A percentile compares a stretch with the other conserved stretches of the same genome.
These are phyloP conservation scores for Chytriomyces confervae DNA, from an alignment of 192 early-diverging fungal species.

Conservation along the genomic window DNA sequence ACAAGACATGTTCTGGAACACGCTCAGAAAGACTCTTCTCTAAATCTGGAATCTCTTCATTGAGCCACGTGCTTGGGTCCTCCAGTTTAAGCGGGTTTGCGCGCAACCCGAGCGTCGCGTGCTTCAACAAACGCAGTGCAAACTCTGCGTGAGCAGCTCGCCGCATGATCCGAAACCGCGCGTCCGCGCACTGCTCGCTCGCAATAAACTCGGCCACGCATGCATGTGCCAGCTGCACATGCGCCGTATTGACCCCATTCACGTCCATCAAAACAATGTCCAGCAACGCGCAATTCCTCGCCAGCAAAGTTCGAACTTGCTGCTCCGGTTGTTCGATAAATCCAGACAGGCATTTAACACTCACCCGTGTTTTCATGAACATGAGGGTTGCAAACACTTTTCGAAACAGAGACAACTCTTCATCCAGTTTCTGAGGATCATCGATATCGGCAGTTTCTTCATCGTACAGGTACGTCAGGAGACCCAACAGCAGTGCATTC, in stretches of 20 bases:
- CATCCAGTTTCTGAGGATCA: no score
- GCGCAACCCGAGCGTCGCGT: background rate
- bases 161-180: slow-evolving; percentile 4
- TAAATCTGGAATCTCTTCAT: slow-evolving; percentile 33
- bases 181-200: background rate
- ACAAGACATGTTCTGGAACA: slow-evolving; percentile 18
- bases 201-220: slow-evolving; percentile 12
- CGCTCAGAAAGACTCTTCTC: slow-evolving; percentile 1
- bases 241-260: background rate
- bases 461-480: slow-evolving; percentile 11
- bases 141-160: slow-evolving; percentile 4
- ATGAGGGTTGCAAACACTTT: slow-evolving; percentile 9
- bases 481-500: background rate
- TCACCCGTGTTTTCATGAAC: slow-evolving; percentile 11
- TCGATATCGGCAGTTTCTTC: background rate
- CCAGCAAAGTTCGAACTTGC: slow-evolving; percentile 3
- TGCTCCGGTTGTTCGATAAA: slow-evolving; percentile 8
- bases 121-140: slow-evolving; percentile 7
- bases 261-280: background rate
- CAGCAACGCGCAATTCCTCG: background rate
- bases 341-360: background rate
- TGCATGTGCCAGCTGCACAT: slow-evolving; percentile 12
- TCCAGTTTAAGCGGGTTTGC: slow-evolving; percentile 34
- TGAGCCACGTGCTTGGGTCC: slow-evolving; percentile 30
- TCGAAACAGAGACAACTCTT: background rate